A percentile compares a stretch with the other conserved stretches of the same genome.
These are phyloP conservation scores for Ophiostoma sp. DNA, from an alignment of 2,329 filamentous ascomycete species.

Conservation along the genomic window DNA sequence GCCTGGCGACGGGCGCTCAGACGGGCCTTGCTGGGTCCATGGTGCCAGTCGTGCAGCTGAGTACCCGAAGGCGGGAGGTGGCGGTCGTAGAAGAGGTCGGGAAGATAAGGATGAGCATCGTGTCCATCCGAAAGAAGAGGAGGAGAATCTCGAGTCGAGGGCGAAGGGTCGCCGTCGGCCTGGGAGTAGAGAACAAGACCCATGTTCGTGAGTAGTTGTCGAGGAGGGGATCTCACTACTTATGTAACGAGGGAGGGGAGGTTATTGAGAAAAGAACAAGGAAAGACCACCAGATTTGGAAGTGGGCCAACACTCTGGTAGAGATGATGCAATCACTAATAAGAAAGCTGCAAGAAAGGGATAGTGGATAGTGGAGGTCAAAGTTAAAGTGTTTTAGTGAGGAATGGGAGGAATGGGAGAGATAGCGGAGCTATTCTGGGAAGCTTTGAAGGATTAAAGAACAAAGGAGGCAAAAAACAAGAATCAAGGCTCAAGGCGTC, in stretches of 20 bases:
- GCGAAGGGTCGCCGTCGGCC: constrained; percentile 9
- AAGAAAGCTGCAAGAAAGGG: neutral
- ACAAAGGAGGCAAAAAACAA: neutral
- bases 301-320: neutral
- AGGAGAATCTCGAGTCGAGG: neutral
- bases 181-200: neutral
- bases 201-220: neutral
- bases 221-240: neutral
- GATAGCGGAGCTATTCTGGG: neutral
- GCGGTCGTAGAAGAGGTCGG: neutral
- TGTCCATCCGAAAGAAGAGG: neutral
- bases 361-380: neutral
- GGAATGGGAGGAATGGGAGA: too few relatives aligned
- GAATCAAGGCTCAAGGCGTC: neutral
- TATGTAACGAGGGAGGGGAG: neutral
- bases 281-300: neutral
- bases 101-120: too few relatives aligned
- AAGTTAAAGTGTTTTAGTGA: neutral
- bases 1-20: neutral
- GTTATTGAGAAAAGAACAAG: neutral
- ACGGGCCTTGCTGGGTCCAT: constrained; percentile 11
- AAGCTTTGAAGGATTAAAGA: neutral
- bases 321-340: constrained; percentile 8
- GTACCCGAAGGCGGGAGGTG: constrained; percentile 3
- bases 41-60: constrained; percentile 3